Evolutionary conservation across 1,284 basidiomycete genomes (phyloP).

Genomic region (Puccinia triticina): DNA sequence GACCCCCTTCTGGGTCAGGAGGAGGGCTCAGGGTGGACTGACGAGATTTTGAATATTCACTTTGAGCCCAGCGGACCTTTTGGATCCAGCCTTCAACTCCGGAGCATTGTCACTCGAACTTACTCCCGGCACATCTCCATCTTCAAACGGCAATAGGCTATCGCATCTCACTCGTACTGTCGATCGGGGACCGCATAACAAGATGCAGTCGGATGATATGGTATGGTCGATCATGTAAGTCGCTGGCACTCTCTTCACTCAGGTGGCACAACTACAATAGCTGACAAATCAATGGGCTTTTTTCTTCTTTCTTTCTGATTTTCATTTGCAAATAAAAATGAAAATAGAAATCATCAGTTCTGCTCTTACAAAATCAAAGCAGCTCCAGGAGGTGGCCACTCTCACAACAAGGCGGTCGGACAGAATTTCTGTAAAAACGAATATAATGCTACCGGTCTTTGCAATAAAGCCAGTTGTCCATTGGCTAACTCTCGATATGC

Average conservation of each 20-base stretch:
- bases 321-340: not conserved
- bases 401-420: constrained; percentile 72
- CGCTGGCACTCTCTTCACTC: too few relatives aligned
- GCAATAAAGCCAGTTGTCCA: constrained; percentile 93
- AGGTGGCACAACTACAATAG: not conserved
- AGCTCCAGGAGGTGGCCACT: constrained; percentile 42
- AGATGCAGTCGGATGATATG: constrained; percentile 71
- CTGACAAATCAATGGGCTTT: not conserved
- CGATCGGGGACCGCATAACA: not conserved
- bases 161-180: too few relatives aligned
- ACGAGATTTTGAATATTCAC: not conserved
- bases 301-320: not conserved
- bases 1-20: too few relatives aligned
- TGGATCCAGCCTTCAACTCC: not conserved
- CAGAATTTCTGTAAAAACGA: constrained; percentile 99
- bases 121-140: too few relatives aligned
- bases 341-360: constrained; percentile 73
- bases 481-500: constrained; percentile 96
- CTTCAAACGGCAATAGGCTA: too few relatives aligned
- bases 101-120: too few relatives aligned
- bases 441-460: constrained; percentile 98
- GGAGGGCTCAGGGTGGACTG: too few relatives aligned
- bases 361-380: constrained; percentile 86
- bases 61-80: not conserved
- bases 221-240: constrained; percentile 82